Evolutionary conservation across 2,329 filamentous ascomycete genomes (phyloP).

Genomic region (Cercospora brassicicola): DNA sequence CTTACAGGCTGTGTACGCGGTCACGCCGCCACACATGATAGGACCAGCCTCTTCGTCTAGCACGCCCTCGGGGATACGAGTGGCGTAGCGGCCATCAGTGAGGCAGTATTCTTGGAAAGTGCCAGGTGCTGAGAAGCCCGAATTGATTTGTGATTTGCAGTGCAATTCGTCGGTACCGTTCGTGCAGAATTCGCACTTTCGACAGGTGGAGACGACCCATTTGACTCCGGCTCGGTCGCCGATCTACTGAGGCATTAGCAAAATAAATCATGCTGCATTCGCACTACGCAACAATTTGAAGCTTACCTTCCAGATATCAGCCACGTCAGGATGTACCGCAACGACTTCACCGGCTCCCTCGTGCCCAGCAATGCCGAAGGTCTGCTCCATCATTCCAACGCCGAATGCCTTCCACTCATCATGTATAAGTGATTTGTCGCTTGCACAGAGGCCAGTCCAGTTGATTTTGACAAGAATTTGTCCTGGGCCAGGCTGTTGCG

Average conservation of each 20-base stretch:
- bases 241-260: not conserved
- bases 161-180: conserved; percentile 42
- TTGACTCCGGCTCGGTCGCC: conserved; percentile 40
- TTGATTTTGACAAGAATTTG: conserved; percentile 43
- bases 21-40: conserved; percentile 45
- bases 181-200: conserved; percentile 37
- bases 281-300: not conserved
- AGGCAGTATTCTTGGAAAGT: conserved; percentile 43
- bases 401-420: conserved; percentile 41
- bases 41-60: conserved; percentile 42
- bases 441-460: conserved; percentile 40
- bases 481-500: conserved; percentile 34
- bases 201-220: conserved; percentile 34
- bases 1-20: conserved; percentile 38
- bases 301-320: conserved; percentile 31
- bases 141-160: conserved; percentile 41
- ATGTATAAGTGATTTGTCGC: conserved; percentile 41
- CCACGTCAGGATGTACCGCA: conserved; percentile 30
- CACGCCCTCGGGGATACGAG: conserved; percentile 41
- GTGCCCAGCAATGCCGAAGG: conserved; percentile 36
- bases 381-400: conserved; percentile 33
- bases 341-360: conserved; percentile 38
- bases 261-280: no score
- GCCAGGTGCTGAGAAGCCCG: conserved; percentile 42
- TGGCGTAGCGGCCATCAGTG: conserved; percentile 41